Conservation (phyloP, 2,329 filamentous ascomycete genomes). For the Sphaceloma murrayae region DNA sequence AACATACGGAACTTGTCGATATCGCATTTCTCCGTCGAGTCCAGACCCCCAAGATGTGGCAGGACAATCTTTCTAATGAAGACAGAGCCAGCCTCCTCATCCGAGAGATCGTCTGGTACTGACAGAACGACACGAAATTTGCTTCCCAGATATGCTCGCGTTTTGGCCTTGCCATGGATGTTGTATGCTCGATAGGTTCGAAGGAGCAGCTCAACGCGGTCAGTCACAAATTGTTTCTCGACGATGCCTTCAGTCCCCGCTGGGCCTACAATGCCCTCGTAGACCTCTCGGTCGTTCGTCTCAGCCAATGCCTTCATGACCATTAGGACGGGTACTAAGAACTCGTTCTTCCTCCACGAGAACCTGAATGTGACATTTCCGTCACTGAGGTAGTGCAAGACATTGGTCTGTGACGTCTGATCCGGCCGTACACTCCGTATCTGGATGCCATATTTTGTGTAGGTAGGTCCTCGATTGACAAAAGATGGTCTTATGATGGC, state of each 20-base stretch:
- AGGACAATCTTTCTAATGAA: constrained; percentile 84
- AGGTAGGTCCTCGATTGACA: constrained; percentile 72
- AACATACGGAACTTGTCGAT: constrained; percentile 89
- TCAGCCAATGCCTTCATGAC: constrained; percentile 88
- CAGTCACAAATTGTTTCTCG: constrained; percentile 82
- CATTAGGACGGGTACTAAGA: constrained; percentile 93
- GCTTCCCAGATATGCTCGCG: constrained; percentile 74
- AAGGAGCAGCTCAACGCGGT: constrained; percentile 83
- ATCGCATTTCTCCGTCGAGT: constrained; percentile 77
- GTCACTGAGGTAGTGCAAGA: constrained; percentile 88
- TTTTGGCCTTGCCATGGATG: constrained; percentile 71
- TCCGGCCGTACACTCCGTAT: constrained; percentile 90
- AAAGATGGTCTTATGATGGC: constrained; percentile 89
- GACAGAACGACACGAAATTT: constrained; percentile 86
- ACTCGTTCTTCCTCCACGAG: constrained; percentile 96
- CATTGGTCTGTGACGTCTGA: constrained; percentile 95
- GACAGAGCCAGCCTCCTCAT: constrained; percentile 83
- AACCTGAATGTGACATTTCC: constrained; percentile 96
- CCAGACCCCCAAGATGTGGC: constrained; percentile 77
- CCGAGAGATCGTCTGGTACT: constrained; percentile 70
- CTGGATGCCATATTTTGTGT: constrained; percentile 83
- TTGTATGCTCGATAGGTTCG: constrained; percentile 89
- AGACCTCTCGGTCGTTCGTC: constrained; percentile 93
- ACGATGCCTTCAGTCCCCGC: constrained; percentile 65
- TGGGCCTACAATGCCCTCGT: constrained; percentile 79